A percentile compares a stretch with the other conserved stretches of the same genome.
These are phyloP conservation scores for Naumovozyma dairenensis DNA, from an alignment of 805 yeast species.

Conservation along the genomic window DNA sequence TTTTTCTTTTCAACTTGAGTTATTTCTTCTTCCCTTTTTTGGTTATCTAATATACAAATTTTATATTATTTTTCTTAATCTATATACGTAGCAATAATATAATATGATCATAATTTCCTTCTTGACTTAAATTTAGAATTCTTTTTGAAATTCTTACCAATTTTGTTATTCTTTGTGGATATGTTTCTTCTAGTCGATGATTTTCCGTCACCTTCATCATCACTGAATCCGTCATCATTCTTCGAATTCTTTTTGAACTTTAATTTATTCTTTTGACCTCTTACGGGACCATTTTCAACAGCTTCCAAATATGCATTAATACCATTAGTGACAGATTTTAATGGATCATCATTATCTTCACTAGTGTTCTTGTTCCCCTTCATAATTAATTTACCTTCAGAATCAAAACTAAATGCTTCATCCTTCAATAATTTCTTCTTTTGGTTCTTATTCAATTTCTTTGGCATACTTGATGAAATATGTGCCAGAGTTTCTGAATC, in stretches of 20 bases:
- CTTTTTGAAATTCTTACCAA: constrained; percentile 18
- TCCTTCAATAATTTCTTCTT: constrained; percentile 23
- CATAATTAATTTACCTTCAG: constrained; percentile 30
- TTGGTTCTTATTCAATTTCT: constrained; percentile 38
- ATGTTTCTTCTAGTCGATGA: constrained; percentile 5
- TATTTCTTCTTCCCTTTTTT: not conserved
- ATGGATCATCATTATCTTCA: constrained; percentile 38
- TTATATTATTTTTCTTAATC: too few species aligned
- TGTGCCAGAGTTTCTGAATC: constrained; percentile 79
- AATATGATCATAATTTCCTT: constrained; percentile 16
- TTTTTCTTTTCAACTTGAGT: too few species aligned
- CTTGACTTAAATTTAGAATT: constrained; percentile 25
- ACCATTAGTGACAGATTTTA: constrained; percentile 42
- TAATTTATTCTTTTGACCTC: constrained; percentile 87
- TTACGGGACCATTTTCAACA: constrained; percentile 81
- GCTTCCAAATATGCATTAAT: constrained; percentile 92
- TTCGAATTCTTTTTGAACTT: constrained; percentile 65
- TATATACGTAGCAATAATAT: not conserved
- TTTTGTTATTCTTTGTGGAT: constrained; percentile 10
- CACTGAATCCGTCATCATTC: constrained; percentile 46
- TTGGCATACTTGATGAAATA: constrained; percentile 82
- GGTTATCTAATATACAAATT: not conserved
- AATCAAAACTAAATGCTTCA: constrained; percentile 27
- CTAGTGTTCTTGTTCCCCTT: constrained; percentile 23
- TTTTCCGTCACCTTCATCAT: constrained; percentile 33